Evolutionary conservation across 306 rosid species (phyloP).

Genomic region (Hylodesmum podocarpum): DNA sequence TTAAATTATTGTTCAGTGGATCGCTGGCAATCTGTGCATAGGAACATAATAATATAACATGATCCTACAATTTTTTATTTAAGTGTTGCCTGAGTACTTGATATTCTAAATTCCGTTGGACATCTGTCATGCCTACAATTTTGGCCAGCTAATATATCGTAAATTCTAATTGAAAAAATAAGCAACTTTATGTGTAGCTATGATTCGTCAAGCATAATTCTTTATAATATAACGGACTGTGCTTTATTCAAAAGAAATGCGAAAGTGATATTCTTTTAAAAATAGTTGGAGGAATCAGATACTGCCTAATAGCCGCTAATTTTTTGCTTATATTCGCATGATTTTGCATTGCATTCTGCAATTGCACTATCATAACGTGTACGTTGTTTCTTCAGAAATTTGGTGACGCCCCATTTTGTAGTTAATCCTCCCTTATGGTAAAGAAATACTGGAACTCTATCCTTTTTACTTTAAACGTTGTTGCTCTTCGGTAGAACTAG

Average conservation of each 20-base stretch:
- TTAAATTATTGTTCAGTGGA: background rate
- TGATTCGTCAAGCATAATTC: background rate
- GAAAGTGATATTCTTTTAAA: constrained; percentile 23
- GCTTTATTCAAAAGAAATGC: background rate
- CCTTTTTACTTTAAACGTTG: background rate
- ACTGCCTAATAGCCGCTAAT: constrained; percentile 7
- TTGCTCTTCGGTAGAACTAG: background rate
- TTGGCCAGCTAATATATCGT: background rate
- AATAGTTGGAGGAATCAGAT: constrained; percentile 47
- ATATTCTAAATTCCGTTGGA: background rate
- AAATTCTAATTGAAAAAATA: background rate
- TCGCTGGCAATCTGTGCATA: background rate
- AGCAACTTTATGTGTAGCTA: background rate
- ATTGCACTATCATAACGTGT: background rate
- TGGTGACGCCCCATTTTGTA: background rate
- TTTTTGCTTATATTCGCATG: constrained; percentile 20
- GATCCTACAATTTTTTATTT: background rate
- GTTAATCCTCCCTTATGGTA: constrained; percentile 28
- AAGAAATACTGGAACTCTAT: background rate
- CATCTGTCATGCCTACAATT: background rate
- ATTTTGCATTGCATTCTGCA: background rate
- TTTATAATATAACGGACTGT: background rate
- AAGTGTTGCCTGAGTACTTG: background rate
- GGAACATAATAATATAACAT: background rate
- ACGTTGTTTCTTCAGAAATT: background rate